Evolutionary conservation across 805 yeast genomes (phyloP), one percentile per base, ranked within the genome.

Genomic region (Candida tammaniensis): DNA sequence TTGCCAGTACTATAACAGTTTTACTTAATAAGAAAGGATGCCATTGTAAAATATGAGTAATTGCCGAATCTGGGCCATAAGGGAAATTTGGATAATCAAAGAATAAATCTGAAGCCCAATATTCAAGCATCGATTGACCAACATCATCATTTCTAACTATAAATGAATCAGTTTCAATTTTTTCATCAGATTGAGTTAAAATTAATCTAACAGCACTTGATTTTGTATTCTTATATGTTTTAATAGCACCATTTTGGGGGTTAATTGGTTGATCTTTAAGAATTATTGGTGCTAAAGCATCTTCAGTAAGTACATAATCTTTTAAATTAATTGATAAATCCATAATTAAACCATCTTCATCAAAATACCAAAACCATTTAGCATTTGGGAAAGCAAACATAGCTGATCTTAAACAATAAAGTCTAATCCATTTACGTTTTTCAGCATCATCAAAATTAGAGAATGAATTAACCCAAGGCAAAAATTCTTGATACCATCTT

Each of bases 1-100:
- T 60, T 4, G 69, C 46, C 6, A 87, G 85, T 1, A 93, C 75
- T 11, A 91, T 57, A 0, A 87, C 82, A 3, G 93, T 70, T 50
- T 78, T 82, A 35, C 83, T 72, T 46, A 93, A 68, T 17, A 84
- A 62, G 18, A 74, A 77, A 9, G 96, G 95, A 55, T 91, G 98
- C 98, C 98, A 93, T 59, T 87, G 97, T 47, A 88, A 67, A 28
- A 88, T 68, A 55, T 93, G 98, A n/a, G 86, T 74, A 27, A 91
- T 53, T 0, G 93, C 89, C n/a, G 74, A 70, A 39, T 76, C 78
- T 4, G 79, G 82, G 35, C 74, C 73, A 31, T 57, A 56, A 10
- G 74, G 73, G 59, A 85, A 85, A 38, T 72, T 72, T n/a, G 60
- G 59, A 60, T 83, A 87, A 31, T 73, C 70, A 52, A 85, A 72